phyloP scores from a whole-genome alignment of 495 filamentous ascomycete species.

The Aspergillus indologenus region DNA sequence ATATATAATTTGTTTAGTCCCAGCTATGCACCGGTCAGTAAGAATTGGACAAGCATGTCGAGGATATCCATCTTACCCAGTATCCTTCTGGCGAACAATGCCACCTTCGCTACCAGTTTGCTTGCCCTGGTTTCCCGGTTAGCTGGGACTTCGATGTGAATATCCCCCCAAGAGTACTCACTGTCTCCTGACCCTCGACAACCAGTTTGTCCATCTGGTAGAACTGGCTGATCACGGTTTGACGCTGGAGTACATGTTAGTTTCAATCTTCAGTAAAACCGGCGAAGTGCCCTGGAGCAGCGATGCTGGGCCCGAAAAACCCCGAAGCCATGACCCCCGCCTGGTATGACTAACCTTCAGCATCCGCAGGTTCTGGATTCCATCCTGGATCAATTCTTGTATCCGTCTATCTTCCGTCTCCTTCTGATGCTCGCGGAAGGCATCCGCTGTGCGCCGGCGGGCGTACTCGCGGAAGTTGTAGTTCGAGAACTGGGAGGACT shows the following conservation, averaged over 20 bases:
- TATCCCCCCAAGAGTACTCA: conserved; percentile 21
- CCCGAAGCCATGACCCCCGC: background rate
- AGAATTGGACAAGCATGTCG: conserved; percentile 9
- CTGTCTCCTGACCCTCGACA: conserved; percentile 78
- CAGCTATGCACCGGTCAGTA: conserved; percentile 36
- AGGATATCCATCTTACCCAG: conserved; percentile 58
- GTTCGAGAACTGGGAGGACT: conserved; percentile 79
- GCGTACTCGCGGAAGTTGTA: conserved; percentile 99
- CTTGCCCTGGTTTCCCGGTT: conserved; percentile 57
- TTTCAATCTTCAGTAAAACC: background rate
- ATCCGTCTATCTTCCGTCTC: conserved; percentile 68
- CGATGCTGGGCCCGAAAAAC: background rate
- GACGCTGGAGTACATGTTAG: conserved; percentile 60
- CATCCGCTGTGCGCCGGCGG: conserved; percentile 79
- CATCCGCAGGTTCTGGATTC: conserved; percentile 80
- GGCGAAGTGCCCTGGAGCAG: background rate
- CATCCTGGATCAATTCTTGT: conserved; percentile 86
- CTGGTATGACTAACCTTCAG: conserved; percentile 70
- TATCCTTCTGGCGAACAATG: conserved; percentile 77
- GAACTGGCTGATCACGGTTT: conserved; percentile 93
- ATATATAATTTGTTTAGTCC: conserved; percentile 34
- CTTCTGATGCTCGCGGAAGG: conserved; percentile 75
- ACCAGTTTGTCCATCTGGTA: conserved; percentile 90
- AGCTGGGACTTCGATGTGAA: background rate
- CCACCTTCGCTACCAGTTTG: conserved; percentile 66